phyloP scores from a whole-genome alignment of 2,329 filamentous ascomycete genomes.

The Pyricularia pennisetigena region DNA sequence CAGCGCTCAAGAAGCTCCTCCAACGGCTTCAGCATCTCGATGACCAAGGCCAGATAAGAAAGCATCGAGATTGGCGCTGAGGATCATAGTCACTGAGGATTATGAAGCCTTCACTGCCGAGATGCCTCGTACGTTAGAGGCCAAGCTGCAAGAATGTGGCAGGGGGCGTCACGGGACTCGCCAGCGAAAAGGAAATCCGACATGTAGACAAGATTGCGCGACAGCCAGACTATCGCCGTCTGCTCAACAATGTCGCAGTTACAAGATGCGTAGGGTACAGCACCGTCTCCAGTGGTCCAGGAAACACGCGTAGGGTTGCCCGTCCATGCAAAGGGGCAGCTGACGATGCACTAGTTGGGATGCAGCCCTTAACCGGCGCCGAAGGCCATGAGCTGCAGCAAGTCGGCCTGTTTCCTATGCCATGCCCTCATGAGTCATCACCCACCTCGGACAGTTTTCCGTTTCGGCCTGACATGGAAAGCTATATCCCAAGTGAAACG shows the following conservation, averaged over 20 bases:
- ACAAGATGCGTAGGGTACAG: neutral
- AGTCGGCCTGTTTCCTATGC: conserved; percentile 5
- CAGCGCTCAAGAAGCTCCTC: neutral
- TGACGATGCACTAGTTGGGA: neutral
- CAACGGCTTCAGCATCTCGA: neutral
- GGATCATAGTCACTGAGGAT: neutral
- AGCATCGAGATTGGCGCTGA: neutral
- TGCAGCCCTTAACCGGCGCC: neutral
- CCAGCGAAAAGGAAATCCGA: neutral
- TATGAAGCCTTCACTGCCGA: neutral
- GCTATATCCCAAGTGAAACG: conserved; percentile 1
- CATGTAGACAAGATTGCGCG: conserved; percentile 1
- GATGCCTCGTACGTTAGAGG: neutral
- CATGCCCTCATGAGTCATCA: conserved; percentile 2
- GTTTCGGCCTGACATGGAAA: neutral
- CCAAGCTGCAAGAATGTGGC: neutral
- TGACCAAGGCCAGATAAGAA: neutral
- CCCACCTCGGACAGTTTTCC: neutral
- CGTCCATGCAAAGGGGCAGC: conserved; percentile 5
- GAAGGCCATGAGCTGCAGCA: conserved; percentile 5
- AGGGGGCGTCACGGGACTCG: neutral
- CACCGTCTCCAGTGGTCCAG: neutral
- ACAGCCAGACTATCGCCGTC: neutral
- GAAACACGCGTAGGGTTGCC: neutral
- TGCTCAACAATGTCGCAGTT: neutral